A percentile compares a stretch with the other conserved stretches of the same genome.
Conservation (phyloP, 108 stramenopile species). For the Pseudonitzschia pungens region DNA sequence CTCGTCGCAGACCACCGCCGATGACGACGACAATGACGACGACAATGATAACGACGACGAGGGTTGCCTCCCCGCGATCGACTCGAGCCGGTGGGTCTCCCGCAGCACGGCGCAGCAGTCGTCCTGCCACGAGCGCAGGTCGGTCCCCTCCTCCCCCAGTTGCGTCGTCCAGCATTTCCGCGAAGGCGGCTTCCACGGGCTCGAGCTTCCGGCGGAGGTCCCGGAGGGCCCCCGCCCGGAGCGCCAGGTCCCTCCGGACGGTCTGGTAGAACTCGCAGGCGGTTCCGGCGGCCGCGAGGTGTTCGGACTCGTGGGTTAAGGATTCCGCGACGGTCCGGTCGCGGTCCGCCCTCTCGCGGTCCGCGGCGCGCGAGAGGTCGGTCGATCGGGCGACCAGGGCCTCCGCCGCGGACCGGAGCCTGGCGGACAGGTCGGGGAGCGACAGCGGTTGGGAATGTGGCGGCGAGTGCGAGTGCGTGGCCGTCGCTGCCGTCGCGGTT, state of each 20-base stretch:
- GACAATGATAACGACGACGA: no score
- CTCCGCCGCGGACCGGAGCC: constrained; percentile 40
- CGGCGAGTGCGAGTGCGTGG: constrained; percentile 4
- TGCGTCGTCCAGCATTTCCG: constrained; percentile 38
- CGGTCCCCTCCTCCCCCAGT: constrained; percentile 17
- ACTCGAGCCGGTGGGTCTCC: constrained; percentile 38
- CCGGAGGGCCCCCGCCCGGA: constrained; percentile 74
- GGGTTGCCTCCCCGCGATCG: constrained; percentile 50
- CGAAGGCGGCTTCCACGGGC: constrained; percentile 43
- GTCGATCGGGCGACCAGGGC: constrained; percentile 45
- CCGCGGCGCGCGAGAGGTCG: constrained; percentile 36
- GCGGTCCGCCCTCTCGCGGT: constrained; percentile 35
- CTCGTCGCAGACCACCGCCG: constrained; percentile 68
- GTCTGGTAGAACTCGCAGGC: constrained; percentile 76
- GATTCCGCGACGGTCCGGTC: constrained; percentile 26
- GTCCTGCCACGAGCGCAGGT: constrained; percentile 55
- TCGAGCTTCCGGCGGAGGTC: constrained; percentile 54
- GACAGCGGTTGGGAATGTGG: constrained; percentile 7
- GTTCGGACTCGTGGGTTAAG: constrained; percentile 11
- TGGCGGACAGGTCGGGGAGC: constrained; percentile 34
- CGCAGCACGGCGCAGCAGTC: constrained; percentile 53
- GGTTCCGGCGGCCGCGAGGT: constrained; percentile 39
- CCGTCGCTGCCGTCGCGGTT: constrained; percentile 3
- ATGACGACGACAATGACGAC: no score
- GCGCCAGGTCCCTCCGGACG: constrained; percentile 54